Conservation (phyloP, 805 yeast species). For the Cyberlindnera bimundalis region DNA sequence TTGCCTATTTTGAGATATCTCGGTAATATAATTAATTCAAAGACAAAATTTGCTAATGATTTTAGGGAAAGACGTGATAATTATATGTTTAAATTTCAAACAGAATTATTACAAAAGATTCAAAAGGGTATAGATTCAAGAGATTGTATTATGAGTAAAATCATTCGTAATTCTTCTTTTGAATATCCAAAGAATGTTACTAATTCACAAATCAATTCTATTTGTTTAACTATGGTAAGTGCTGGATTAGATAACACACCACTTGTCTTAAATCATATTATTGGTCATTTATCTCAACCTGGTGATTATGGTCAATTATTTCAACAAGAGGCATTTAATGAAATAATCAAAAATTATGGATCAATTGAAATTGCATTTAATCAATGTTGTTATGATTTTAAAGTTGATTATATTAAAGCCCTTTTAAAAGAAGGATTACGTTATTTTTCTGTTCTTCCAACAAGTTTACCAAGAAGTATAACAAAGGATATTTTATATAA, state of each 20-base stretch:
- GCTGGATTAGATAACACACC: conserved; percentile 78
- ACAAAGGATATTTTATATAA: conserved; percentile 45
- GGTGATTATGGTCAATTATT: conserved; percentile 31
- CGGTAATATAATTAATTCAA: conserved; percentile 27
- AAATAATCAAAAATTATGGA: conserved; percentile 36
- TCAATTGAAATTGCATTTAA: conserved; percentile 35
- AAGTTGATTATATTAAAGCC: conserved; percentile 52
- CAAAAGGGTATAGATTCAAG: conserved; percentile 26
- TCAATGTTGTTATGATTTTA: conserved; percentile 27
- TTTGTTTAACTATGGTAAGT: conserved; percentile 72
- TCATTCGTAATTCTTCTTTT: conserved; percentile 13
- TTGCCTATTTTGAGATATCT: conserved; percentile 41
- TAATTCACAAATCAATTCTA: conserved; percentile 46
- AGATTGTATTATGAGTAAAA: conserved; percentile 35
- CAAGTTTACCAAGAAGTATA: conserved; percentile 61
- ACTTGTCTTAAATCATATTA: conserved; percentile 53
- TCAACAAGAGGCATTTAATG: conserved; percentile 42
- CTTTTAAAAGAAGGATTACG: conserved; percentile 61
- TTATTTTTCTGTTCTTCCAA: conserved; percentile 61
- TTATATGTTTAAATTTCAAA: conserved; percentile 42
- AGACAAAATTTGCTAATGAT: conserved; percentile 25
- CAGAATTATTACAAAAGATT: conserved; percentile 28
- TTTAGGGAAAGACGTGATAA: conserved; percentile 42
- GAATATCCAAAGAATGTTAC: conserved; percentile 25
- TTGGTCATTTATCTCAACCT: conserved; percentile 55